A percentile compares a stretch with the other conserved stretches of the same genome.
Evolutionary conservation across 805 yeast genomes (phyloP).

Genomic region (Monosporozyma yasuniensis): DNA sequence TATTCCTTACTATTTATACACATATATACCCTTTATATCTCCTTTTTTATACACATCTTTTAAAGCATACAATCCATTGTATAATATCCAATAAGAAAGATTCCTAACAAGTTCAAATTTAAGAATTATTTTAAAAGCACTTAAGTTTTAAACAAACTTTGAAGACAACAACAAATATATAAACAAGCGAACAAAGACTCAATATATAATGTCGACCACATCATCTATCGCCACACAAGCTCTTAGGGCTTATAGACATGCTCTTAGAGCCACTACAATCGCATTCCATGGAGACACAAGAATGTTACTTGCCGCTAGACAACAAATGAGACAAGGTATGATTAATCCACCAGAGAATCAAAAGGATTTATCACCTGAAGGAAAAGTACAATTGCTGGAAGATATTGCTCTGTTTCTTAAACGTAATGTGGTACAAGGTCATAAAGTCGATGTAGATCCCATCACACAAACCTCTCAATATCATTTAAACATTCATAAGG

Average conservation of each 20-base stretch:
- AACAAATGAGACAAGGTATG: constrained; percentile 46
- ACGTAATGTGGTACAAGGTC: constrained; percentile 83
- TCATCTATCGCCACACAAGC: constrained; percentile 2
- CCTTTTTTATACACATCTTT: background rate
- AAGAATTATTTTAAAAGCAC: background rate
- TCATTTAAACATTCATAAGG: constrained; percentile 59
- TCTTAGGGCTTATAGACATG: constrained; percentile 48
- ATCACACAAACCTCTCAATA: constrained; percentile 13
- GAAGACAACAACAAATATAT: background rate
- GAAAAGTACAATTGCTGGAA: constrained; percentile 47
- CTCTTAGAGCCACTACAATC: constrained; percentile 54
- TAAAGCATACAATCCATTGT: background rate
- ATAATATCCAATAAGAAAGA: background rate
- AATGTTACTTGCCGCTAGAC: constrained; percentile 51
- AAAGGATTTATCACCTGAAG: constrained; percentile 33
- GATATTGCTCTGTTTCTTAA: constrained; percentile 65
- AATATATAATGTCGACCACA: background rate
- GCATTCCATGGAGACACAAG: constrained; percentile 43
- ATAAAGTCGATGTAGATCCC: constrained; percentile 25
- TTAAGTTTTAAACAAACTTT: background rate
- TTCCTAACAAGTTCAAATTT: background rate
- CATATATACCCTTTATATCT: no score
- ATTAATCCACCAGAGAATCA: constrained; percentile 38
- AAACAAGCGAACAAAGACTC: background rate
- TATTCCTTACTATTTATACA: background rate